Conservation (phyloP, 306 rosid species). For the Cucurbita ficifolia region DNA sequence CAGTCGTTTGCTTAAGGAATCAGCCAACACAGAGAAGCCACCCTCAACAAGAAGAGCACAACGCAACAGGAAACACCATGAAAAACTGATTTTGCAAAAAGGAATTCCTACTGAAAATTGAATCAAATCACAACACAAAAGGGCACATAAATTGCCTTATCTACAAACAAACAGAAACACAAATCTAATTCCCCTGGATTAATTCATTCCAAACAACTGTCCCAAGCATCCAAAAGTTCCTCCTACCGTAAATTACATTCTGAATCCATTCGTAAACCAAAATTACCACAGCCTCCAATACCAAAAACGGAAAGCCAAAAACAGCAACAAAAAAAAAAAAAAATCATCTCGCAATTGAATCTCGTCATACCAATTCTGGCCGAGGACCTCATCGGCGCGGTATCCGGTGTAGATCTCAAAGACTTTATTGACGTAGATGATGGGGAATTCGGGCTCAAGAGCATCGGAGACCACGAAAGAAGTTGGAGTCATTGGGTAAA, state of each 20-base stretch:
- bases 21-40: not conserved
- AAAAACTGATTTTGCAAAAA: not conserved
- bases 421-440: constrained; percentile 85
- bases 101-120: not conserved
- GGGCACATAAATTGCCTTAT: not conserved
- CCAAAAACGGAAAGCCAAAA: not conserved
- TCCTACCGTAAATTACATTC: not conserved
- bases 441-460: constrained; percentile 72
- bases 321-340: not conserved
- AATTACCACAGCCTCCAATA: not conserved
- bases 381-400: constrained; percentile 84
- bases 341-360: not conserved
- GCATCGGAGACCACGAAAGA: constrained; percentile 91
- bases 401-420: constrained; percentile 82
- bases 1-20: not conserved
- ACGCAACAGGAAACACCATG: not conserved
- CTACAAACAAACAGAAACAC: not conserved
- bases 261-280: not conserved
- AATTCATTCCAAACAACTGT: not conserved
- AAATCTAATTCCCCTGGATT: not conserved
- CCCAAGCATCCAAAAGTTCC: not conserved
- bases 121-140: not conserved
- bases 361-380: constrained; percentile 61
- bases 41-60: not conserved
- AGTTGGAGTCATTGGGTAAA: constrained; percentile 56